Percentiles rank a stretch among this genome's conserved stretches.
phyloP scores from a whole-genome alignment of 441 rosid genomes.

The Monsonia emarginata region DNA sequence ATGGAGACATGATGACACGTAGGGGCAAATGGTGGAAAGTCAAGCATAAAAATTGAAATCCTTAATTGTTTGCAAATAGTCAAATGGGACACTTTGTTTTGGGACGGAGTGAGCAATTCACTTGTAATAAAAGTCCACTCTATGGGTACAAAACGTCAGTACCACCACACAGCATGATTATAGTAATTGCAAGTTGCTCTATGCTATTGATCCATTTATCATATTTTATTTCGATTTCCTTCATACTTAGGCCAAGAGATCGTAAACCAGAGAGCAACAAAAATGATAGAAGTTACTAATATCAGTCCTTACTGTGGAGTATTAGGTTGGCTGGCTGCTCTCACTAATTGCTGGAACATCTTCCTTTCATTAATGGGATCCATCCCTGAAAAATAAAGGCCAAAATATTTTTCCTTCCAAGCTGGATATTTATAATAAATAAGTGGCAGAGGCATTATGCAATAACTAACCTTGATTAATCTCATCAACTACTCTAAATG shows the following conservation, averaged over 20 bases:
- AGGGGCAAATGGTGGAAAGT: too few relatives aligned
- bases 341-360: slow-evolving; percentile 94
- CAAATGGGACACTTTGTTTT: too few relatives aligned
- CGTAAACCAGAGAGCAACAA: not conserved
- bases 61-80: too few relatives aligned
- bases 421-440: not conserved
- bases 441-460: not conserved
- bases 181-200: not conserved
- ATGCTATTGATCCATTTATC: not conserved
- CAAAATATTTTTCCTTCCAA: not conserved
- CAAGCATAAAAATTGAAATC: too few relatives aligned
- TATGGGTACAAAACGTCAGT: not conserved
- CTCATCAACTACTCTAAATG: slow-evolving; percentile 92
- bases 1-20: too few relatives aligned
- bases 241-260: too few relatives aligned
- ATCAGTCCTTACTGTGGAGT: slow-evolving; percentile 75
- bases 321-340: slow-evolving; percentile 87
- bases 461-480: slow-evolving; percentile 72
- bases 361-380: slow-evolving; percentile 92
- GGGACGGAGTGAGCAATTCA: too few relatives aligned
- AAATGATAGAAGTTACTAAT: not conserved
- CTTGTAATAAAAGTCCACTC: too few relatives aligned
- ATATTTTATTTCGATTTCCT: not conserved
- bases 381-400: slow-evolving; percentile 52
- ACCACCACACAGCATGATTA: too few relatives aligned